Conservation (phyloP, 1,139 yeast genomes). For the Blastobotrys apis region DNA sequence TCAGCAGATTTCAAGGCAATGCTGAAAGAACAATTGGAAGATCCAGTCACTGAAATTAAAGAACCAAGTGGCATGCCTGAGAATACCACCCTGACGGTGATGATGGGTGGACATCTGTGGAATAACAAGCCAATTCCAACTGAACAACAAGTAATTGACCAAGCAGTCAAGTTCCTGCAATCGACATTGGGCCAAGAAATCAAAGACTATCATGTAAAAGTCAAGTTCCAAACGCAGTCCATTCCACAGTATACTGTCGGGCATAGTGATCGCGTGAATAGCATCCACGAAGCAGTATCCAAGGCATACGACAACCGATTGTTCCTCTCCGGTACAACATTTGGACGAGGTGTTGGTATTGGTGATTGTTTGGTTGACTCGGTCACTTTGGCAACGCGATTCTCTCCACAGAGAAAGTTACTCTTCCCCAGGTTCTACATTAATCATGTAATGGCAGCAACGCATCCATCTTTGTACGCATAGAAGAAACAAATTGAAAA, state of each 20-base stretch:
- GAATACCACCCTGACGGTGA: slow-evolving; percentile 67
- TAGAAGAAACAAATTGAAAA: slow-evolving; percentile 5
- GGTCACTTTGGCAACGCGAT: slow-evolving; percentile 50
- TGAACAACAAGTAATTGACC: slow-evolving; percentile 38
- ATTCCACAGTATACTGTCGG: slow-evolving; percentile 84
- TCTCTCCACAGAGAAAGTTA: slow-evolving; percentile 31
- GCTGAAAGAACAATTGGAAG: slow-evolving; percentile 3
- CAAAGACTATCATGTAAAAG: slow-evolving; percentile 34
- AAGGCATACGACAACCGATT: slow-evolving; percentile 43
- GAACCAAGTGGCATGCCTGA: slow-evolving; percentile 4
- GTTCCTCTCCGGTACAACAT: slow-evolving; percentile 75
- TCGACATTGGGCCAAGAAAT: slow-evolving; percentile 49
- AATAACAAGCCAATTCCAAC: slow-evolving; percentile 26
- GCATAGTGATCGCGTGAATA: slow-evolving; percentile 48
- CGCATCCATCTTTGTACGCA: slow-evolving; percentile 23
- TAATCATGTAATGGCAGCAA: slow-evolving; percentile 25
- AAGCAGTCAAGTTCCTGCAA: slow-evolving; percentile 46
- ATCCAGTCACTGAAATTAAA: neutral
- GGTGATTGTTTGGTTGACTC: slow-evolving; percentile 78
- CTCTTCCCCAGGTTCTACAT: slow-evolving; percentile 31
- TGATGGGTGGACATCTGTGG: slow-evolving; percentile 83
- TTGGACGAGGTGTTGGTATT: slow-evolving; percentile 80
- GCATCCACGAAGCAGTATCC: slow-evolving; percentile 37
- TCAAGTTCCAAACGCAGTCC: slow-evolving; percentile 45
- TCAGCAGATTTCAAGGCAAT: neutral